Evolutionary conservation across 2,329 filamentous ascomycete genomes (phyloP).

Genomic region (Nothopassalora personata): DNA sequence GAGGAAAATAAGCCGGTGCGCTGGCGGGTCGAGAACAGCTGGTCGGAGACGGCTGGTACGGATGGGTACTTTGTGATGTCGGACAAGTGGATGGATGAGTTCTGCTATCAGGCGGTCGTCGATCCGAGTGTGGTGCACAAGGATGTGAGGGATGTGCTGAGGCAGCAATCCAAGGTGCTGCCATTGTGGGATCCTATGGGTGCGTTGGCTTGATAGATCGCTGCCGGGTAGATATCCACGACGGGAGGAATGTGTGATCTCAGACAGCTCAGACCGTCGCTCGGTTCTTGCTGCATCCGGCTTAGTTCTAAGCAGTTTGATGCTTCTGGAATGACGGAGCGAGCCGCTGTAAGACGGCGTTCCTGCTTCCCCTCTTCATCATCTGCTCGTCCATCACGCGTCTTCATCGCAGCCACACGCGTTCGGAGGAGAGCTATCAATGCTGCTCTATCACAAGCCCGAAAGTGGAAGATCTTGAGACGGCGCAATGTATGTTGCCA

Average conservation of each 20-base stretch:
- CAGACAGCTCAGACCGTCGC: too few relatives aligned
- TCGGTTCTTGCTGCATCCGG: too few relatives aligned
- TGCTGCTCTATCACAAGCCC: too few relatives aligned
- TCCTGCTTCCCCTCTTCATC: background rate
- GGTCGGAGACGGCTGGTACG: conserved; percentile 63
- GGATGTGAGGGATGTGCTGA: conserved; percentile 64
- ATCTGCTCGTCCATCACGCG: background rate
- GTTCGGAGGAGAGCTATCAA: background rate
- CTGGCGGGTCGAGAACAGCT: conserved; percentile 85
- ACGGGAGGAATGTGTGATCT: background rate
- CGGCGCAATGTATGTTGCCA: background rate
- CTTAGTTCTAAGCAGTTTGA: too few relatives aligned
- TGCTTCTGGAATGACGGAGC: background rate
- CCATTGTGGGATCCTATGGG: conserved; percentile 48
- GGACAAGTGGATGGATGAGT: conserved; percentile 60
- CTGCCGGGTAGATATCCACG: background rate
- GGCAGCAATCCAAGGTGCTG: conserved; percentile 64
- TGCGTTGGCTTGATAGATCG: conserved; percentile 30
- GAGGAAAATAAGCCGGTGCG: conserved; percentile 60
- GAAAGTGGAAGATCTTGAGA: background rate
- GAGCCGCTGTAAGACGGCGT: background rate
- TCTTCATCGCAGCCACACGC: background rate
- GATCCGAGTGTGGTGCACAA: conserved; percentile 58
- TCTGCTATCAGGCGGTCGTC: conserved; percentile 80
- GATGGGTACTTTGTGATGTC: conserved; percentile 89